These are phyloP conservation scores for Aureococcus anophagefferens DNA, from an alignment of 108 stramenopile species.

Conservation along the genomic window DNA sequence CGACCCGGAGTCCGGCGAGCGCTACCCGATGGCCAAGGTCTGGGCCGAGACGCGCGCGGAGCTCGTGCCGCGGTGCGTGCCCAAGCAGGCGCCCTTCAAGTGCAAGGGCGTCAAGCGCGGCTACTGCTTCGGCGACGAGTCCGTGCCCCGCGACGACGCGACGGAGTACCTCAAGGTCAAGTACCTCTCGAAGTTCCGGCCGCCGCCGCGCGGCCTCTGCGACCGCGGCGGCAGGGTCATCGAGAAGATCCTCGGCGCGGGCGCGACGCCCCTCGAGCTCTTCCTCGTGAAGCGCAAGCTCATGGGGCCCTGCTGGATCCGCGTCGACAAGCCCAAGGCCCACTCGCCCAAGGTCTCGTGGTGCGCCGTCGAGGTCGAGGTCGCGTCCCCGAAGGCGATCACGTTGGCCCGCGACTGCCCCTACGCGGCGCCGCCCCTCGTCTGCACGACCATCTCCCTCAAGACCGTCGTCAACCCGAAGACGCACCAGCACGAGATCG, in stretches of 20 bases:
- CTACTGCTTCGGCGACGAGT: slow-evolving; percentile 88
- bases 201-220: slow-evolving; percentile 57
- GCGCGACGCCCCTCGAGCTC: slow-evolving; percentile 72
- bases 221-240: slow-evolving; percentile 63
- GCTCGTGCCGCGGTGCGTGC: slow-evolving; percentile 65
- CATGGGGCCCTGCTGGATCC: slow-evolving; percentile 96
- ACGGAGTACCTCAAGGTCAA: slow-evolving; percentile 89
- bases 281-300: slow-evolving; percentile 89
- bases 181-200: slow-evolving; percentile 77
- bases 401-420: slow-evolving; percentile 31
- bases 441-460: slow-evolving; percentile 75
- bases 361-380: slow-evolving; percentile 76
- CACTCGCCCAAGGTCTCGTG: slow-evolving; percentile 47
- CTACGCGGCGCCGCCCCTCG: slow-evolving; percentile 65
- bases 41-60: slow-evolving; percentile 64
- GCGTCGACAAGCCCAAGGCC: slow-evolving; percentile 56
- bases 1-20: slow-evolving; percentile 17
- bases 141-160: slow-evolving; percentile 73
- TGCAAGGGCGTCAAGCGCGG: slow-evolving; percentile 74
- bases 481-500: slow-evolving; percentile 87
- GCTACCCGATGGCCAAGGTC: slow-evolving; percentile 58
- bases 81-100: slow-evolving; percentile 50
- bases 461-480: slow-evolving; percentile 91
- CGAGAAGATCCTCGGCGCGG: slow-evolving; percentile 73
- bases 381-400: slow-evolving; percentile 69